These are phyloP conservation scores for Arabidopsis thaliana DNA, from an alignment of 345 rosid genomes.

Conservation along the genomic window TAIR10.1 NC_003076.8:19171001-19171500, in stretches of 20 bases:
- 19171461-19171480: too few species aligned
- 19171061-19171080: conserved; percentile 6
- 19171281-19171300: not conserved
- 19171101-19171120: not conserved
- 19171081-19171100: conserved; percentile 22
- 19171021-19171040: conserved; percentile 4
- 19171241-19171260: conserved; percentile 25
- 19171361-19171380: not conserved
- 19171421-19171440: too few species aligned
- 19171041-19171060: conserved; percentile 3
- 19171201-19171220: conserved; percentile 26
- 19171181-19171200: conserved; percentile 20
- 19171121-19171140: not conserved
- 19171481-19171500: too few species aligned
- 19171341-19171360: not conserved
- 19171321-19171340: not conserved
- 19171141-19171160: not conserved
- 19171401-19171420: not conserved
- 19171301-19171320: not conserved
- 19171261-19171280: not conserved
- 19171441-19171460: too few species aligned
- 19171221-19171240: conserved; percentile 23
- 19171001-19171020: conserved; percentile 64
- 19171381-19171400: not conserved
- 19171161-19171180: not conserved